Base-by-base conservation (phyloP, 1,139 yeast genomes). In the Debaryomyces sp. region DNA sequence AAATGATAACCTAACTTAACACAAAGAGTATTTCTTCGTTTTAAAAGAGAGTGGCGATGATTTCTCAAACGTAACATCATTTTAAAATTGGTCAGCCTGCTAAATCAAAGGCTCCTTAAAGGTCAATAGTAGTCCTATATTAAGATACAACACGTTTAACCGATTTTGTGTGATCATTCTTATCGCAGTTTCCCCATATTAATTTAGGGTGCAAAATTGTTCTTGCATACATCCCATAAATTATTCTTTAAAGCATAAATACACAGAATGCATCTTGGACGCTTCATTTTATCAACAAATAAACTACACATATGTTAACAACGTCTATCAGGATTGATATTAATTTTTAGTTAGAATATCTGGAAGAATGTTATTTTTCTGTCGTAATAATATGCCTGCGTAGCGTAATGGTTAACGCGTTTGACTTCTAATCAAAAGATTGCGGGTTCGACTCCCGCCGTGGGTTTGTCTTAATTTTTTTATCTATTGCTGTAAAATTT, bases 371-470 rank as follows among this genome's bases (percentile, higher is more conserved):
- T 15, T 24, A 21, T 34, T 39, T 29, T 17, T 41, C 5, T 33
- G 4, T 7, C 17, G 15, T 15, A 46, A 24, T 32, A 44, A 49
- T 15, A 21, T 40, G 76, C 75, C 76, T 70, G 75, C 71, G 75
- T 71, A 71, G 75, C 76, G 75, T 69, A 71, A 70, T 71, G 76
- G 76, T 71, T 70, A 71, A 70, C 76, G 75, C 75, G 72, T 71
- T 68, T 70, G 75, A 70, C 75, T 71, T 70, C 75, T 70, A 70
- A 71, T 71, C 75, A 70, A 70, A 71, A 70, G 76, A 69, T 71
- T 71, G 70, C 74, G 75, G 73, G 76, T 71, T 71, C 75, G 76
- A 71, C 73, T 71, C 76, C 73, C 75, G 75, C 70, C 75, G 70
- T 69, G 75, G 75, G 76, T 70, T 67, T 44, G 45, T 50, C 49